Evolutionary conservation across 2,329 filamentous ascomycete species (phyloP).

Genomic region (Xylariaceae sp.): DNA sequence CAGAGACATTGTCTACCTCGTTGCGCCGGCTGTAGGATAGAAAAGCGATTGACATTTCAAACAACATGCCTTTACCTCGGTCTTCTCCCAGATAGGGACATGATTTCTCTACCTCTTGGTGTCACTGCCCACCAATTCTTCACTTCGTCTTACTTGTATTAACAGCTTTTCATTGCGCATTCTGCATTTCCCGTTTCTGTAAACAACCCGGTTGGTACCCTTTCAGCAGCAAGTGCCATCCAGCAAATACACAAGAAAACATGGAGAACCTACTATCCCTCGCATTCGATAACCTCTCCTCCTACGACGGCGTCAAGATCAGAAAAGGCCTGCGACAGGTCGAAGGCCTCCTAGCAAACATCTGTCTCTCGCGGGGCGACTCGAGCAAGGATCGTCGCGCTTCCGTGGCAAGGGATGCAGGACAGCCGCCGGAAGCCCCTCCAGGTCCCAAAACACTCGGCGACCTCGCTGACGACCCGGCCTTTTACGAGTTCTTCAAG

Average conservation of each 20-base stretch:
- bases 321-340: constrained; percentile 92
- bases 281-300: constrained; percentile 94
- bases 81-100: constrained; percentile 3
- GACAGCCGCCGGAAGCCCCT: constrained; percentile 31
- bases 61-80: background rate
- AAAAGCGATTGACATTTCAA: constrained; percentile 1
- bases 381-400: constrained; percentile 28
- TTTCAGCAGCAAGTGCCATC: background rate
- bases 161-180: constrained; percentile 7
- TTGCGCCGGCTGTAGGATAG: background rate
- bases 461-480: constrained; percentile 74
- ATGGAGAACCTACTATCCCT: constrained; percentile 93
- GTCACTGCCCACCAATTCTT: constrained; percentile 7
- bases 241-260: background rate
- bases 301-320: constrained; percentile 83
- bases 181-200: background rate
- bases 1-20: background rate
- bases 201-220: background rate
- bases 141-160: constrained; percentile 17
- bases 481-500: constrained; percentile 94
- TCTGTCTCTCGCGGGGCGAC: constrained; percentile 65
- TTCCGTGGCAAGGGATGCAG: constrained; percentile 25
- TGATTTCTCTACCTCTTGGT: background rate
- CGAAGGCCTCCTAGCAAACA: constrained; percentile 88
- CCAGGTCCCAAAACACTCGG: constrained; percentile 58